phyloP scores from a whole-genome alignment of 345 rosid species.

The Aquilaria sinensis region DNA sequence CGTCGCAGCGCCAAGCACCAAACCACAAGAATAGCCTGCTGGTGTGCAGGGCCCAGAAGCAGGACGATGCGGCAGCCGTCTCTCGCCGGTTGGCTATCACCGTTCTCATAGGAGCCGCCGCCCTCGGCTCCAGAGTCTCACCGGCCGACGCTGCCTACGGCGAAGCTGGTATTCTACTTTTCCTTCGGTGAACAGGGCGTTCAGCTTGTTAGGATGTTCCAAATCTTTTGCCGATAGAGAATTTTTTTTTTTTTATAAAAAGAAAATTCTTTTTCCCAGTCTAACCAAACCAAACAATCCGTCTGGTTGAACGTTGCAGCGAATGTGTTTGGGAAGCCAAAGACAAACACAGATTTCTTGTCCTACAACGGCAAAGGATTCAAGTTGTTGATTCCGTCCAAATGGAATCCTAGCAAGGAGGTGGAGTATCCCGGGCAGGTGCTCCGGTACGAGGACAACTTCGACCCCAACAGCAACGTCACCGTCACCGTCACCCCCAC shows the following conservation, averaged over 20 bases:
- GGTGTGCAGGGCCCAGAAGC: slow-evolving; percentile 72
- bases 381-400: slow-evolving; percentile 66
- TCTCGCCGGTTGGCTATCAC: slow-evolving; percentile 90
- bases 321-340: slow-evolving; percentile 89
- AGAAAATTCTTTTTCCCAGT: too few species aligned
- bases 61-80: slow-evolving; percentile 26
- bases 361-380: slow-evolving; percentile 73
- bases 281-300: not conserved
- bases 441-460: slow-evolving; percentile 85
- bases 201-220: too few species aligned
- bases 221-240: not conserved
- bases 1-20: slow-evolving; percentile 34
- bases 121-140: slow-evolving; percentile 70
- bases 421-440: slow-evolving; percentile 88
- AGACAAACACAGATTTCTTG: slow-evolving; percentile 70
- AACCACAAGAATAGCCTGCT: slow-evolving; percentile 42
- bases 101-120: slow-evolving; percentile 71
- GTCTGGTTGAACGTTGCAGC: slow-evolving; percentile 34
- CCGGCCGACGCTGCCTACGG: slow-evolving; percentile 99
- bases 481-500: slow-evolving; percentile 67
- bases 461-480: slow-evolving; percentile 56
- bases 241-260: not conserved
- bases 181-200: not conserved
- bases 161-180: slow-evolving; percentile 55
- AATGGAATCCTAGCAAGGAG: slow-evolving; percentile 98